Conservation (phyloP, 768 basidiomycete genomes). For the Mycena polygramma region DNA sequence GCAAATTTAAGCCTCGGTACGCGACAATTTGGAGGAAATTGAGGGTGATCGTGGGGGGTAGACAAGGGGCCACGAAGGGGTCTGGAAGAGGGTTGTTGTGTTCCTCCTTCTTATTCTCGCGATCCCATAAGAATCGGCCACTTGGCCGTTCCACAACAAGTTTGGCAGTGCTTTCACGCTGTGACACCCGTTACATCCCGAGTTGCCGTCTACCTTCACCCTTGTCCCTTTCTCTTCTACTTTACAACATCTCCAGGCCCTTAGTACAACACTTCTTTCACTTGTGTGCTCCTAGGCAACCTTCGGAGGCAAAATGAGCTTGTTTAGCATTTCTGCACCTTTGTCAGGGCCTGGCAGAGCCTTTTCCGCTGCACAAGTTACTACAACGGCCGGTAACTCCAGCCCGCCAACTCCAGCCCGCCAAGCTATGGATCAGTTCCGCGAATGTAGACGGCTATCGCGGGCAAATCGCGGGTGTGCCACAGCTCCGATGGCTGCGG, state of each 20-base stretch:
- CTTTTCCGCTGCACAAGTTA: too few species aligned
- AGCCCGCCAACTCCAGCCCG: not conserved
- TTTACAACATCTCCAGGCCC: not conserved
- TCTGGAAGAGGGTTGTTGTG: conserved; percentile 8
- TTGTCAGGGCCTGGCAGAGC: too few species aligned
- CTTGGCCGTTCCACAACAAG: conserved; percentile 34
- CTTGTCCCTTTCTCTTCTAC: not conserved
- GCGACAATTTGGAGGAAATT: conserved; percentile 2
- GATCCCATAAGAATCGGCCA: conserved; percentile 33
- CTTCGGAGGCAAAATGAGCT: not conserved
- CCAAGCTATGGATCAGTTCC: conserved; percentile 1
- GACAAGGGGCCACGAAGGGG: conserved; percentile 11
- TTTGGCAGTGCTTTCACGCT: conserved; percentile 24
- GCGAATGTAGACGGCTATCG: not conserved
- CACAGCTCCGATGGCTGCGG: conserved; percentile 16
- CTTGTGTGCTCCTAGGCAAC: conserved; percentile 5
- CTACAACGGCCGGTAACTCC: not conserved
- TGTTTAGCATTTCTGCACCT: not conserved
- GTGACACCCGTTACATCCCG: conserved; percentile 7
- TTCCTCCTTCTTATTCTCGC: conserved; percentile 31
- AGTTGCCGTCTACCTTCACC: conserved; percentile 11
- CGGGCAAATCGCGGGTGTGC: not conserved
- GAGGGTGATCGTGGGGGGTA: conserved; percentile 21
- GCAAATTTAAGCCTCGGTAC: conserved; percentile 10
- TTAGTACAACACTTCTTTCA: not conserved